Evolutionary conservation across 257 asterid species (phyloP).

Genomic region (Nicotiana otophora): DNA sequence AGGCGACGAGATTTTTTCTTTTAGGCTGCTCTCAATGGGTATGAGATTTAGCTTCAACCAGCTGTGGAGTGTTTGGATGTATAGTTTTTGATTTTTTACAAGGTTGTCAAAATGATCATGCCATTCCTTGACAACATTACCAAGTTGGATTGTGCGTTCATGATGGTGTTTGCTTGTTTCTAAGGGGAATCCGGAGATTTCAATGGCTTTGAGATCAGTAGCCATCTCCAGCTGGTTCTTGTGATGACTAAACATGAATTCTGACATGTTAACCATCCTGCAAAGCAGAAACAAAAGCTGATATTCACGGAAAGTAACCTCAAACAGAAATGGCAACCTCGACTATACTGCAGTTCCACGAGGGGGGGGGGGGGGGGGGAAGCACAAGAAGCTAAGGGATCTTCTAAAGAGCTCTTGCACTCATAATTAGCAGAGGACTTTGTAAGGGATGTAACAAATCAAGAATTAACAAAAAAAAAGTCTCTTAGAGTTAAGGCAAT

Average conservation of each 20-base stretch:
- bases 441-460: background rate
- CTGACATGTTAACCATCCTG: slow-evolving; percentile 98
- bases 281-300: slow-evolving; percentile 8
- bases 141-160: slow-evolving; percentile 73
- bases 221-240: slow-evolving; percentile 62
- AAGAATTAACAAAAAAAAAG: background rate
- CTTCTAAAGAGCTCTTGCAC: background rate
- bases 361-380: too few species aligned
- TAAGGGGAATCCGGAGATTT: slow-evolving; percentile 47
- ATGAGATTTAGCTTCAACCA: slow-evolving; percentile 85
- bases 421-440: background rate
- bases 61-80: slow-evolving; percentile 53
- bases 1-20: slow-evolving; percentile 68
- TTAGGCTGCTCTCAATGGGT: slow-evolving; percentile 78
- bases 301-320: background rate
- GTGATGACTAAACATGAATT: slow-evolving; percentile 64
- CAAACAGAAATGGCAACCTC: background rate
- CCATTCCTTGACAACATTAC: slow-evolving; percentile 65
- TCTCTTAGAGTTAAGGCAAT: background rate
- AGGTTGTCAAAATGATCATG: slow-evolving; percentile 71
- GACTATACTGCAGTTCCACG: background rate
- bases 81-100: slow-evolving; percentile 52
- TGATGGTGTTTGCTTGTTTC: slow-evolving; percentile 83
- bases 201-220: slow-evolving; percentile 61
- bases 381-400: background rate